These are phyloP conservation scores for Diaporthe ampelina DNA, from an alignment of 2,329 filamentous ascomycete species.

Conservation along the genomic window DNA sequence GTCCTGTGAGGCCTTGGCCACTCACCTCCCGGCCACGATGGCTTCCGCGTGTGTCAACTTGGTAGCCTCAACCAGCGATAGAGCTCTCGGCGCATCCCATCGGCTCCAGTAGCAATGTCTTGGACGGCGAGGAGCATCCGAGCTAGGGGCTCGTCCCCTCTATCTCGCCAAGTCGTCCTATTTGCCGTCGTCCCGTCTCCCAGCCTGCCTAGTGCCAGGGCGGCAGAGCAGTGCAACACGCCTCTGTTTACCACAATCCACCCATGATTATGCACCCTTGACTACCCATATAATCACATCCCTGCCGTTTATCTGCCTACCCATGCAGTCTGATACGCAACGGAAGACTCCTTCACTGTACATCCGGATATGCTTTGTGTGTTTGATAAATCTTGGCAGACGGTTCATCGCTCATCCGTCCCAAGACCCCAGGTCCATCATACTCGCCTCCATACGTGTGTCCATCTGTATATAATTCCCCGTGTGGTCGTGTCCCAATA, in stretches of 20 bases:
- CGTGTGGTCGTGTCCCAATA: slow-evolving; percentile 44
- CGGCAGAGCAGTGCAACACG: neutral
- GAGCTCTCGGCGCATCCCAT: neutral
- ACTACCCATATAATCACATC: slow-evolving; percentile 11
- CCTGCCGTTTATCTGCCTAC: slow-evolving; percentile 49
- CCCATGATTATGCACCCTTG: slow-evolving; percentile 23
- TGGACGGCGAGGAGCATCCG: slow-evolving; percentile 6
- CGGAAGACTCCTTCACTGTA: slow-evolving; percentile 54
- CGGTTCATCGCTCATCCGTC: slow-evolving; percentile 43
- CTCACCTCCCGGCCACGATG: slow-evolving; percentile 12
- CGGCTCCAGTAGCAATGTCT: slow-evolving; percentile 1
- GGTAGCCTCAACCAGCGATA: neutral
- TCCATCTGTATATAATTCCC: slow-evolving; percentile 55
- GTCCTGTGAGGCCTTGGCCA: slow-evolving; percentile 3
- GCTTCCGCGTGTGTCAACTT: slow-evolving; percentile 26
- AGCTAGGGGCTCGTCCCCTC: slow-evolving; percentile 20
- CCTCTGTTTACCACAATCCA: slow-evolving; percentile 7
- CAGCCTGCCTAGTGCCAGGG: neutral
- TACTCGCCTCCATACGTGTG: neutral
- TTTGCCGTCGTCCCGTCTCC: slow-evolving; percentile 17
- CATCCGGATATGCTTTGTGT: slow-evolving; percentile 52
- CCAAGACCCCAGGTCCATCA: slow-evolving; percentile 33
- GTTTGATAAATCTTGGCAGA: slow-evolving; percentile 50
- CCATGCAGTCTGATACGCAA: slow-evolving; percentile 56
- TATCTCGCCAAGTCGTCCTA: slow-evolving; percentile 11